phyloP scores from a whole-genome alignment of 305 asterid species.

The Fraxinus greggii region DNA sequence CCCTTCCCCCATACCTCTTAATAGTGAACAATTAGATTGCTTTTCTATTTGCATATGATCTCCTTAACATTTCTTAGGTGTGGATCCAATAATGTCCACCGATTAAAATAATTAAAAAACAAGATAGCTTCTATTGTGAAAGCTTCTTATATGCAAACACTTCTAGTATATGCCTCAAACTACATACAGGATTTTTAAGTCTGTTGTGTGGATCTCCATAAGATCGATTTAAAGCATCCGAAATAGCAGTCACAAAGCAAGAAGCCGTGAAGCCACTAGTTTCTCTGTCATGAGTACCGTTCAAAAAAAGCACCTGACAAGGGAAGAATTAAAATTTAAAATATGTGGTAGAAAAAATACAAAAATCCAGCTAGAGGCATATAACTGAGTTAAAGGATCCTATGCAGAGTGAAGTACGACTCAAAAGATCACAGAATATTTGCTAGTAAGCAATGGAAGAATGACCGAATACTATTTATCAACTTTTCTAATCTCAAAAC shows the following conservation, averaged over 20 bases:
- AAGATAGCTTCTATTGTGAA: not conserved
- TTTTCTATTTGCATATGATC: not conserved
- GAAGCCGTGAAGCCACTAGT: slow-evolving; percentile 74
- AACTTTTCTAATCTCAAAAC: not conserved
- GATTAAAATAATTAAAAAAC: not conserved
- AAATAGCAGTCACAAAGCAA: slow-evolving; percentile 74
- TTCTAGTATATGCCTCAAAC: not conserved
- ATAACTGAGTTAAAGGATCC: slow-evolving; percentile 4
- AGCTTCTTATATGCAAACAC: not conserved
- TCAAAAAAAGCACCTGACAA: slow-evolving; percentile 75
- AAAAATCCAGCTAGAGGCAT: not conserved
- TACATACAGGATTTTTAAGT: slow-evolving; percentile 61
- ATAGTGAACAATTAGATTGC: not conserved
- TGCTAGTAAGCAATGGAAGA: not conserved
- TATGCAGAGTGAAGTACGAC: slow-evolving; percentile 3
- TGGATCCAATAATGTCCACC: not conserved
- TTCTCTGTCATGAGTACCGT: slow-evolving; percentile 85
- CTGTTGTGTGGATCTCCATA: slow-evolving; percentile 58
- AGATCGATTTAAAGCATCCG: slow-evolving; percentile 78
- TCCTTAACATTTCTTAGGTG: not conserved
- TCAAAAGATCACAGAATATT: slow-evolving; percentile 1
- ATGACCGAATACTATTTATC: slow-evolving; percentile 14
- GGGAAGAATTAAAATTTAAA: slow-evolving; percentile 19
- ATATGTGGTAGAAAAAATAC: not conserved
- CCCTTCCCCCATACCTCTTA: not conserved